A percentile compares a stretch with the other conserved stretches of the same genome.
Conservation (phyloP, 768 basidiomycete genomes). For the Tylopilus vinaceipallidus region DNA sequence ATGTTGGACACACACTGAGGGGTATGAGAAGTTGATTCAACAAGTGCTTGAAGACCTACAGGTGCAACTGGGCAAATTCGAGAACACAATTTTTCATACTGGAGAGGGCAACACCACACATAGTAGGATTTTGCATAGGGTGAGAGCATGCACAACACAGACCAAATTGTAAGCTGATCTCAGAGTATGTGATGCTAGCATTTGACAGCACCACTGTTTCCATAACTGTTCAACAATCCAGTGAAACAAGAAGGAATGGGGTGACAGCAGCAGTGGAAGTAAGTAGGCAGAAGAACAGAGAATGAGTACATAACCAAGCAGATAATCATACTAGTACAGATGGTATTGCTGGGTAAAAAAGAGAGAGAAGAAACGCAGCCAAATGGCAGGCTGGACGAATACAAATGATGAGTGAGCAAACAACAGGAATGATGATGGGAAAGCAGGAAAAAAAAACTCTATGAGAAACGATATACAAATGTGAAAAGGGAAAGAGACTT, state of each 20-base stretch:
- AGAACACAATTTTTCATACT: too few relatives aligned
- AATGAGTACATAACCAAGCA: conserved; percentile 21
- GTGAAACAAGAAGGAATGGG: not conserved
- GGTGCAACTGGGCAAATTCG: too few relatives aligned
- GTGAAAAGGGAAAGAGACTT: too few relatives aligned
- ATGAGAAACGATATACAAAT: conserved; percentile 7
- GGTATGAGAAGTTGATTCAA: too few relatives aligned
- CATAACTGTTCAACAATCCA: not conserved
- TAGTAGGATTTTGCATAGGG: too few relatives aligned
- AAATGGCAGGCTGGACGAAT: not conserved
- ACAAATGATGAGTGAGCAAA: conserved; percentile 11
- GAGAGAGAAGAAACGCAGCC: not conserved
- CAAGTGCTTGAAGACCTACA: too few relatives aligned
- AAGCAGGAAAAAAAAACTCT: conserved; percentile 15
- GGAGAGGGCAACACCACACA: too few relatives aligned
- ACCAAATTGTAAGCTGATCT: too few relatives aligned
- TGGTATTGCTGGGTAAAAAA: conserved; percentile 15
- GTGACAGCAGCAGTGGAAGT: not conserved
- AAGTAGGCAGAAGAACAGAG: too few relatives aligned
- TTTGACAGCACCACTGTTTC: not conserved
- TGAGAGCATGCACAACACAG: too few relatives aligned
- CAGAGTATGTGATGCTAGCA: too few relatives aligned
- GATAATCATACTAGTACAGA: conserved; percentile 13
- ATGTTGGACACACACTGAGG: too few relatives aligned
- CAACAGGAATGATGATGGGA: conserved; percentile 13